phyloP scores from a whole-genome alignment of 179 eudicot species.

The Amaranthus tricolor region DNA sequence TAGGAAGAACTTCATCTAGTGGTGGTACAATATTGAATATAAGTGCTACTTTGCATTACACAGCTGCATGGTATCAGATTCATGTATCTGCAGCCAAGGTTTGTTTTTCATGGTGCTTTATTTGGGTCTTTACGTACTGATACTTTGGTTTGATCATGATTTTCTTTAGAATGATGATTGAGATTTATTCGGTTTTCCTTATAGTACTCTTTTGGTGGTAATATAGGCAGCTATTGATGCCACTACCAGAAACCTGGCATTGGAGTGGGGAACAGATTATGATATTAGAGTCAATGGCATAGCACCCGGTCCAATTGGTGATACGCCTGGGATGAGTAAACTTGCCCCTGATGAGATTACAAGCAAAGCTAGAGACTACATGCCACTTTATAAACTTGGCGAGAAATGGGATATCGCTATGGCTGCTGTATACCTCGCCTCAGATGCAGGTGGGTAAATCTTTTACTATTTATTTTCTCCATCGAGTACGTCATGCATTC shows the following conservation, averaged over 20 bases:
- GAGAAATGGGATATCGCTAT: conserved; percentile 98
- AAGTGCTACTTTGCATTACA: conserved; percentile 97
- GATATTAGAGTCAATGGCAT: conserved; percentile 95
- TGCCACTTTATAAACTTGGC: conserved; percentile 86
- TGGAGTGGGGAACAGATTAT: conserved; percentile 98
- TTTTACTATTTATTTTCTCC: not conserved
- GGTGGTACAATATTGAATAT: conserved; percentile 88
- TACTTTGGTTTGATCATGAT: not conserved
- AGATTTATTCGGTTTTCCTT: not conserved
- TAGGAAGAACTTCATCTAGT: conserved; percentile 55
- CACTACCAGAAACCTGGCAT: conserved; percentile 82
- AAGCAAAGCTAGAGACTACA: conserved; percentile 45
- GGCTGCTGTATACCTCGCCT: conserved; percentile 89
- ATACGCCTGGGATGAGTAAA: conserved; percentile 88
- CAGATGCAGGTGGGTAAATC: conserved; percentile 72
- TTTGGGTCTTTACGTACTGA: not conserved
- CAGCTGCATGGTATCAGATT: conserved; percentile 96
- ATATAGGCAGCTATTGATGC: conserved; percentile 94
- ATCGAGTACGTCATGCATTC: not conserved
- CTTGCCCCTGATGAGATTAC: conserved; percentile 73
- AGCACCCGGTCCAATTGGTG: conserved; percentile 96
- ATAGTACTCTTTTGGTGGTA: conserved; percentile 12
- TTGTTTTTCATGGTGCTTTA: conserved; percentile 15
- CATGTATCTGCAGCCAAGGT: conserved; percentile 99
- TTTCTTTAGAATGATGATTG: not conserved